Percentiles rank a stretch among this genome's conserved stretches.
Conservation (phyloP, 2,329 filamentous ascomycete genomes). For the Sporothrix dimorphospora region DNA sequence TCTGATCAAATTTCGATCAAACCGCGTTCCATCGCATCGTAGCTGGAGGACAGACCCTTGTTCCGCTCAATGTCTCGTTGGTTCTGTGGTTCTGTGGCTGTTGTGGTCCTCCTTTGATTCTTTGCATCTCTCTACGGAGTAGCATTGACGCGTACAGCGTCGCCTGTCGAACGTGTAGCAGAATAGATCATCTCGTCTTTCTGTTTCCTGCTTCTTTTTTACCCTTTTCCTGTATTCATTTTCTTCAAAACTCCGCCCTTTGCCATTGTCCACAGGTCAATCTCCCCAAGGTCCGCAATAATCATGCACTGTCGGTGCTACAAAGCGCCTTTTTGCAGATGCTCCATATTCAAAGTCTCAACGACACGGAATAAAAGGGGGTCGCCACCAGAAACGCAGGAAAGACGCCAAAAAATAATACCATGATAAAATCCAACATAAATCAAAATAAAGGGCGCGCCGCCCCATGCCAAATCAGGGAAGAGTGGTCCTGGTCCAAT, state of each 20-base stretch:
- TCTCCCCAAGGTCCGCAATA: constrained; percentile 15
- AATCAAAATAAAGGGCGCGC: neutral
- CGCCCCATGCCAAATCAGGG: constrained; percentile 18
- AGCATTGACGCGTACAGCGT: constrained; percentile 19
- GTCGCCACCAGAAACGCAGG: neutral
- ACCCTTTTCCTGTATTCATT: neutral
- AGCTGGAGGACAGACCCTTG: neutral
- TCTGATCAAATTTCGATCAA: constrained; percentile 20
- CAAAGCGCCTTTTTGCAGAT: neutral
- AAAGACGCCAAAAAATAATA: neutral
- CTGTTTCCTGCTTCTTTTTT: neutral
- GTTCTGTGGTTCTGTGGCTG: neutral
- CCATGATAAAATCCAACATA: neutral
- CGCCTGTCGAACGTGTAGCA: neutral
- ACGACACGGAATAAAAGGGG: neutral
- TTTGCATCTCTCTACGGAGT: neutral
- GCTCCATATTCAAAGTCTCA: neutral
- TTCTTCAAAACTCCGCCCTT: constrained; percentile 1
- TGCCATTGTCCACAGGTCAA: neutral
- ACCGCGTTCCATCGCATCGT: constrained; percentile 15
- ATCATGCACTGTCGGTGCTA: constrained; percentile 2
- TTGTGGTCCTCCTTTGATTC: neutral
- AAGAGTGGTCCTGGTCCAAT: neutral
- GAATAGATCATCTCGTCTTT: neutral
- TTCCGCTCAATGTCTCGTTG: constrained; percentile 2